These are phyloP conservation scores for Warburgia ugandensis DNA, from an alignment of 164 flowering plant species.

Conservation along the genomic window DNA sequence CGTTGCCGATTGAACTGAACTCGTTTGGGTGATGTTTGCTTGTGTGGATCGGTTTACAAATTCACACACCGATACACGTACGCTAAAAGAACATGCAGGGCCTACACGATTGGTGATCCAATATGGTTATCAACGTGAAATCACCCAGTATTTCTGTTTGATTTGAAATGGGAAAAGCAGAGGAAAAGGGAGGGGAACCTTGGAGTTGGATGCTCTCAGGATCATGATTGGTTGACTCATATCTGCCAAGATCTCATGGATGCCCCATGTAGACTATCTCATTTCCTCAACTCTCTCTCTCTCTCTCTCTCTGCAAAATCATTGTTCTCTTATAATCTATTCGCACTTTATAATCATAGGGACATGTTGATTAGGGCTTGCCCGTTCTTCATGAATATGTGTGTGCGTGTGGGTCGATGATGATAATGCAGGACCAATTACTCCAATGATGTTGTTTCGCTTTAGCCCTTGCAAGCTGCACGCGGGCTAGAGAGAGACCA, in stretches of 20 bases:
- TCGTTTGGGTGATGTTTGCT: too few species aligned
- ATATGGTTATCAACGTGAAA: too few species aligned
- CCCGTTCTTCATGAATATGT: neutral
- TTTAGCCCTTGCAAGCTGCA: neutral
- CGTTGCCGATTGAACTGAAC: too few species aligned
- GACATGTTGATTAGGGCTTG: conserved; percentile 3
- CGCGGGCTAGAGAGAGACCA: neutral
- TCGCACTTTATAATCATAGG: neutral
- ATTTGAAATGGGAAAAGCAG: too few species aligned
- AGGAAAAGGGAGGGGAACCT: too few species aligned
- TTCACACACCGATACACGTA: too few species aligned
- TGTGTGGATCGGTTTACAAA: too few species aligned
- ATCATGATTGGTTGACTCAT: neutral
- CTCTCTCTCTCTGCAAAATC: neutral
- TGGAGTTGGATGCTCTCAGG: too few species aligned
- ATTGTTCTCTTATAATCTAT: too few species aligned
- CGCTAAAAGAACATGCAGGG: too few species aligned
- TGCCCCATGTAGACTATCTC: neutral
- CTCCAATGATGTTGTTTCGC: conserved; percentile 7
- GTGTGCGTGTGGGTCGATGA: neutral
- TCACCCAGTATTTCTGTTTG: too few species aligned
- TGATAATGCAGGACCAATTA: neutral
- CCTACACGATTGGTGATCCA: too few species aligned
- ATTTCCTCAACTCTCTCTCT: neutral
- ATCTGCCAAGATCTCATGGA: neutral